Base-by-base conservation (phyloP, 2,329 filamentous ascomycete genomes). In the Stylonectria norvegica region DNA sequence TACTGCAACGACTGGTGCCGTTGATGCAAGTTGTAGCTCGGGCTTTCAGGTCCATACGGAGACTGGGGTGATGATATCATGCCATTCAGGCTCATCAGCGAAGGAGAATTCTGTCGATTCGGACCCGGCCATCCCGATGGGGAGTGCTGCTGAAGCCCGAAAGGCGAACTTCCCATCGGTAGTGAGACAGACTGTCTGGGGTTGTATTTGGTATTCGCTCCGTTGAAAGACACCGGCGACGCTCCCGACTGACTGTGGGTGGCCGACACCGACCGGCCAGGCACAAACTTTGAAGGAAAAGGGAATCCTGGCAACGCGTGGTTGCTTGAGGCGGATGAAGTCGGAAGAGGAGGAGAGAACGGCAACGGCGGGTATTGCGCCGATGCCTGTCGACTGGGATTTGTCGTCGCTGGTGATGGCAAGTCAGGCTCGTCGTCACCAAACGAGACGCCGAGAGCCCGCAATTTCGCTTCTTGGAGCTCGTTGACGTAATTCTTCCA, bases 391-490 rank as follows among this genome's bases (percentile, higher is more conserved):
- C 84, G 73, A 55, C 81, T 84, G 50, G 83, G 70, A 36, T 75
- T 70, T 8, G 77, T 74, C 4, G 71, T 71, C n/a, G 70, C 78
- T 8, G 83, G 83, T 11, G 89, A 91, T 4, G 76, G 69, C 45
- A 77, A 68, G 19, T 69, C 67, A 9, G 81, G 79, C 36, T 93
- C 87, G 5, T 89, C 84, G 34, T 85, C 81, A 23, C 82, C 86
- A 45, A 87, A 75, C 14, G 81, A 89, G 10, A 97, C 93, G 49
- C 93, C 93, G 40, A 98, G 75, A 36, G 91, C 90, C 46, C 89
- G 83, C 37, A 98, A 73, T 67, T 96, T 98, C 45, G 91, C 89
- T 68, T 98, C 93, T 52, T 87, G 82, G 23, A 97, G 71, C 51
- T 85, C 83, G 39, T 85, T 78, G 43, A 90, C 85, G 63, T 97